Evolutionary conservation across 306 rosid genomes (phyloP), one percentile per base, ranked within the genome.

Genomic region (Quercus wislizeni): DNA sequence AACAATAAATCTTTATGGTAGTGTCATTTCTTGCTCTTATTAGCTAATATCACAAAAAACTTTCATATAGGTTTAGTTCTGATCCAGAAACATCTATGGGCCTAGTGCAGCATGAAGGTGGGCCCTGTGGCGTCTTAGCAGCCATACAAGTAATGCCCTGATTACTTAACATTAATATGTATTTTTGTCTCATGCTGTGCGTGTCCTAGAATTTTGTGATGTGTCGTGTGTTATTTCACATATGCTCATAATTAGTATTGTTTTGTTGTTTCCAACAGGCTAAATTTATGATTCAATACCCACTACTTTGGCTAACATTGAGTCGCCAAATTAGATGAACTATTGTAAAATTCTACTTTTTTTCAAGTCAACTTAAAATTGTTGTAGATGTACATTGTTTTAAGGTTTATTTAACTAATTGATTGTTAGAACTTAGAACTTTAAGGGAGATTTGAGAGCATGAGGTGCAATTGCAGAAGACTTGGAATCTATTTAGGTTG

Each of bases 111-210:
- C 96, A 93, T 89, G 98, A 95, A 95, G 99, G 99, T 69, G 98
- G 99, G 78, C 99, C 99, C 73, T 95, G 99, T 88, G 99, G 98
- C 59, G 98, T 95, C 89, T 91, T 93, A 87, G 96, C 98, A 86
- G 92, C 99, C 78, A 86, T 95, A 86, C 99, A 95, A 86, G 99
- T 95, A 93, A 81, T 84, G 71, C 71, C 77, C 80, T 75, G 58
- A 79, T 74, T 86, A 83, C 90, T 78, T 69, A 28, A 69, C 72
- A 55, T 81, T 41, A 41, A 64, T 75, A 52, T 73, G 21, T 76
- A 55, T 74, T 85, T 76, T 49, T 55, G 62, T 69, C 59, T 46
- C 82, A 41, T 73, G 62, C 68, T 67, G 63, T 81, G 75, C 55
- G 71, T 31, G 81, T 49, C 46, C 43, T 35, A 30, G 62, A 67